phyloP scores from a whole-genome alignment of 352 stramenopile genomes.

The Phytophthora uliginosa region DNA sequence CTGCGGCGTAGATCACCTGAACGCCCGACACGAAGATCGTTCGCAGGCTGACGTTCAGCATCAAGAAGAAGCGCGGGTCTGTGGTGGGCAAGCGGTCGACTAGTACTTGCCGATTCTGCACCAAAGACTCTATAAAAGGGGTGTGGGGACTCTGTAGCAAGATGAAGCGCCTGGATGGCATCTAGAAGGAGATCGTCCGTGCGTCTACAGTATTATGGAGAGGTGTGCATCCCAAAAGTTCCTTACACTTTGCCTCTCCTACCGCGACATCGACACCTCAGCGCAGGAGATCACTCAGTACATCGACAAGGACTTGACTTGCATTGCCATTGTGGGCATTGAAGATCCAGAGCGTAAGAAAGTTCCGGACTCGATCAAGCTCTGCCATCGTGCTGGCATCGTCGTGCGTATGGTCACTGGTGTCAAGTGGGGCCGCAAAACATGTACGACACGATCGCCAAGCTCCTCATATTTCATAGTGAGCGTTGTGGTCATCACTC shows the following conservation, averaged over 20 bases:
- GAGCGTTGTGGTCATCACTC: conserved; percentile 95
- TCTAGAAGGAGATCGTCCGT: conserved; percentile 72
- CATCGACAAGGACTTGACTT: conserved; percentile 91
- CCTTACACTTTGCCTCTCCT: conserved; percentile 88
- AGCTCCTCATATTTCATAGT: conserved; percentile 99
- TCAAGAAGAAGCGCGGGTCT: conserved; percentile 87
- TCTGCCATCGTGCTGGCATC: conserved; percentile 97
- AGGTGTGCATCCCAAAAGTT: conserved; percentile 86
- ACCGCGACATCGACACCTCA: conserved; percentile 80
- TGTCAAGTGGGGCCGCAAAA: conserved; percentile 97
- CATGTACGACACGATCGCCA: conserved; percentile 98
- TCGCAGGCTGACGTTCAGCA: conserved; percentile 89
- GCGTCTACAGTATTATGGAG: conserved; percentile 60
- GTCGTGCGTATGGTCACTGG: conserved; percentile 99
- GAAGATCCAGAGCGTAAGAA: conserved; percentile 95
- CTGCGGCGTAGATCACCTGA: conserved; percentile 72
- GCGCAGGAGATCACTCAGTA: conserved; percentile 78
- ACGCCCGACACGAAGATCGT: conserved; percentile 63
- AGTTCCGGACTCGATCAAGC: conserved; percentile 93
- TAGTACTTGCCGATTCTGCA: conserved; percentile 74
- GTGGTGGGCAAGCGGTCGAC: conserved; percentile 65
- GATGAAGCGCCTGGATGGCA: conserved; percentile 70
- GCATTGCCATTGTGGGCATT: conserved; percentile 93
- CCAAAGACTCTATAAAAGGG: conserved; percentile 82
- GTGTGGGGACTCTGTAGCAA: conserved; percentile 78